phyloP scores from a whole-genome alignment of 768 basidiomycete species.

The Lentinula aciculospora region DNA sequence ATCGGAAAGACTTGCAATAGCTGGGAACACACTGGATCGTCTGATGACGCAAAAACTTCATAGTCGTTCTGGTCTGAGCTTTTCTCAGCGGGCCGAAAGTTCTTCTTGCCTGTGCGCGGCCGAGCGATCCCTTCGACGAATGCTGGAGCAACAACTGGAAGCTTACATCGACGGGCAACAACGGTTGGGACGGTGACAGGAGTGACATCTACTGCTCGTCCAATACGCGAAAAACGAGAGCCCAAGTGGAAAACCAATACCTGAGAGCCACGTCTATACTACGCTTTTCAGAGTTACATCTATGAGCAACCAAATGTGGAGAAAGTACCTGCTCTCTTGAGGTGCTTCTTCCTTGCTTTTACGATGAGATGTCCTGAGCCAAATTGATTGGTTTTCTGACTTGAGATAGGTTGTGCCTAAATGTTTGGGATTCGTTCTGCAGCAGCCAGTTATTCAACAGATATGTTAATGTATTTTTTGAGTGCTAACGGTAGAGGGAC shows the following conservation, averaged over 20 bases:
- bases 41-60: constrained; percentile 37
- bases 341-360: constrained; percentile 47
- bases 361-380: constrained; percentile 60
- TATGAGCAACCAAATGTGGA: constrained; percentile 6
- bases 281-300: constrained; percentile 21
- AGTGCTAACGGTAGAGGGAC: constrained; percentile 65
- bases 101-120: constrained; percentile 35
- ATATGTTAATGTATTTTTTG: constrained; percentile 12
- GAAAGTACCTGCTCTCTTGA: constrained; percentile 41
- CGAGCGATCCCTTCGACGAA: constrained; percentile 50
- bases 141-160: constrained; percentile 33
- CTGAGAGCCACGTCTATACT: constrained; percentile 57
- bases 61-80: constrained; percentile 43
- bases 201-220: constrained; percentile 71
- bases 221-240: constrained; percentile 67
- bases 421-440: constrained; percentile 77
- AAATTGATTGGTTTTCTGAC: constrained; percentile 65
- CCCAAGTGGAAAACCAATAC: constrained; percentile 79
- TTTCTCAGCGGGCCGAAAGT: constrained; percentile 16
- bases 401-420: constrained; percentile 75
- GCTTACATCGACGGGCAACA: constrained; percentile 59
- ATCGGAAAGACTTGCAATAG: neutral
- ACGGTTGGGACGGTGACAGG: constrained; percentile 66
- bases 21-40: constrained; percentile 52
- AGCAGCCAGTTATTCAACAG: neutral